Evolutionary conservation across 768 basidiomycete species (phyloP), one percentile per base, ranked within the genome.

Genomic region (Exsudoporus frostii): DNA sequence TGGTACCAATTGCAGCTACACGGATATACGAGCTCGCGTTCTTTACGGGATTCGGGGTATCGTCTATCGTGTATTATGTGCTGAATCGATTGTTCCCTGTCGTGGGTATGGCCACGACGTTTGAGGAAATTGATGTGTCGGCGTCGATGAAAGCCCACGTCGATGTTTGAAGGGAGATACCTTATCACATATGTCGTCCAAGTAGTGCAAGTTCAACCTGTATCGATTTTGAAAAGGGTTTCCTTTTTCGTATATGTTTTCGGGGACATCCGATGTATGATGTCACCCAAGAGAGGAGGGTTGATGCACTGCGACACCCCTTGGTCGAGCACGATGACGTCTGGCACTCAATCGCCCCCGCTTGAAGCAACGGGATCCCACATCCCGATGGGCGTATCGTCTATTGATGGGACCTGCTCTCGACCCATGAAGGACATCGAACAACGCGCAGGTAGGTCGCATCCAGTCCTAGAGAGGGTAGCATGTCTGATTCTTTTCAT

Each of bases 11-110:
- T 24, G 81, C 79, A 5, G 88, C 89, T 2, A 88, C 82, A n/a
- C 77, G 81, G 49, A 79, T 89, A 58, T 90, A 87, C 68, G 73
- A 85, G 48, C 78, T 91, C 74, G 83, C 87, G 13, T 93, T 91
- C 78, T 88, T 92, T 71, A 86, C 86, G n/a, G 90, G 90, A 27
- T 87, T 90, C 58, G 82, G 81, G 29, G 78, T 85, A 39, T 87
- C 89, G 2, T 74, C 80, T 9, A 45, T 87, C 53, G 64, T 86
- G 40, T 93, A 92, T 69, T 79, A 73, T 62, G 27, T 69, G 38
- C 75, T 86, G 41, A 88, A 84, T 71, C 60, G 68, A 48, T n/a
- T 77, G 20, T 88, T 79, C 70, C 88, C 90, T 3, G 78, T 81
- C 3, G 75, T 73, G 10, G 85, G 84, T 20, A 66, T 71, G 40